These are phyloP conservation scores for Medicago arabica DNA, from an alignment of 306 rosid species.

Conservation along the genomic window DNA sequence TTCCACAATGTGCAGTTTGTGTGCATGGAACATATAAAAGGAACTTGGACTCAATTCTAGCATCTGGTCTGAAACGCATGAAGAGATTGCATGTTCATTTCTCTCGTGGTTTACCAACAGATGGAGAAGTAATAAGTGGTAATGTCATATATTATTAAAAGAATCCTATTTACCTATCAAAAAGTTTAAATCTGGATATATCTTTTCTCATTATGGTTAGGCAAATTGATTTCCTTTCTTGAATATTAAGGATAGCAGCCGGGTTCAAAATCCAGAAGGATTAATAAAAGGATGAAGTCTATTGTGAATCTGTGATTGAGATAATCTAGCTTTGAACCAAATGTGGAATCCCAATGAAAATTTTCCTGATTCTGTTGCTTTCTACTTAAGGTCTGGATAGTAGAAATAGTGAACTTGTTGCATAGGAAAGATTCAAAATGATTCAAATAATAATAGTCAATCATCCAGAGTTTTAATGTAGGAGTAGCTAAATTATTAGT, in stretches of 20 bases:
- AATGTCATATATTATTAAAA: conserved; percentile 36
- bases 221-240: conserved; percentile 2
- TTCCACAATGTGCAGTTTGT: conserved; percentile 66
- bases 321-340: conserved; percentile 15
- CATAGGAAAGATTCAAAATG: no score
- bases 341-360: background rate
- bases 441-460: no score
- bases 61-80: conserved; percentile 86
- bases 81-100: conserved; percentile 93
- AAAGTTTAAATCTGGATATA: background rate
- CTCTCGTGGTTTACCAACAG: conserved; percentile 84
- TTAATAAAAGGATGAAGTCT: background rate
- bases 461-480: no score
- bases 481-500: no score
- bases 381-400: background rate
- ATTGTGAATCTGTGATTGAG: background rate
- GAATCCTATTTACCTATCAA: background rate
- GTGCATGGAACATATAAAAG: conserved; percentile 87
- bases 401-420: background rate
- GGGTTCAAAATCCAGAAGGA: background rate
- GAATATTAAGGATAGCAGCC: conserved; percentile 26
- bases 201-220: background rate
- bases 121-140: conserved; percentile 95
- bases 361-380: background rate
- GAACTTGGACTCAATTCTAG: conserved; percentile 77